Evolutionary conservation across 2,329 filamentous ascomycete species (phyloP), one percentile per base, ranked within the genome.

Genomic region (Helotiales sp.): DNA sequence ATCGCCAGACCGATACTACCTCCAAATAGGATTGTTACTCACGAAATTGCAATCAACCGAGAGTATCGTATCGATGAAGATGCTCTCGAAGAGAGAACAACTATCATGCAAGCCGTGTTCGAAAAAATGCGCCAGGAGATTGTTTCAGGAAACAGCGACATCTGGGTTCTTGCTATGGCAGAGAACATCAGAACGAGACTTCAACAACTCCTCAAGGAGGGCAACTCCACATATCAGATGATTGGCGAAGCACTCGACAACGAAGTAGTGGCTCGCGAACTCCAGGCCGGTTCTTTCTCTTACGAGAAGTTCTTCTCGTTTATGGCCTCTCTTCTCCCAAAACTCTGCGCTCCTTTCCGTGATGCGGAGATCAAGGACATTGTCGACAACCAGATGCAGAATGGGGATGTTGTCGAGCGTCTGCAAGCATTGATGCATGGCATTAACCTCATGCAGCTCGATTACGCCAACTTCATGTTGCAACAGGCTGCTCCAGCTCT

Each of bases 391-490:
- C 86, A 87, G 70, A 80, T 89, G 8, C 78, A 79, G 55, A 81
- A 84, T 24, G 87, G 88, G 3, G 85, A 89, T 75, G 87, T 93
- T 74, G 91, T 93, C 17, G 89, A 92, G 75, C 89, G 92, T 69
- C 85, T 95, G 0, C 90, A 93, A 79, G 89, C 90, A 15, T 82
- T 96, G 1, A 86, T 93, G 63, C 86, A 88, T 32, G 91, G 93
- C 72, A 91, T 94, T 64, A 91, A 96, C 74, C 81, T 91, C 40
- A 89, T 95, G 80, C 87, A 91, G 26, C 88, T 93, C 66, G 92
- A 96, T 74, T 93, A 94, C 75, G 90, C 91, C 67, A 96, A 96
- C 76, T 95, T 93, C 75, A 84, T 94, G 73, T 82, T 96, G 59
- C 88, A 89, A 77, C 86, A 90, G 30, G 89, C 89, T 0, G 90